Conservation (phyloP, 2,329 filamentous ascomycete species). For the Colletotrichum cordylinicola region DNA sequence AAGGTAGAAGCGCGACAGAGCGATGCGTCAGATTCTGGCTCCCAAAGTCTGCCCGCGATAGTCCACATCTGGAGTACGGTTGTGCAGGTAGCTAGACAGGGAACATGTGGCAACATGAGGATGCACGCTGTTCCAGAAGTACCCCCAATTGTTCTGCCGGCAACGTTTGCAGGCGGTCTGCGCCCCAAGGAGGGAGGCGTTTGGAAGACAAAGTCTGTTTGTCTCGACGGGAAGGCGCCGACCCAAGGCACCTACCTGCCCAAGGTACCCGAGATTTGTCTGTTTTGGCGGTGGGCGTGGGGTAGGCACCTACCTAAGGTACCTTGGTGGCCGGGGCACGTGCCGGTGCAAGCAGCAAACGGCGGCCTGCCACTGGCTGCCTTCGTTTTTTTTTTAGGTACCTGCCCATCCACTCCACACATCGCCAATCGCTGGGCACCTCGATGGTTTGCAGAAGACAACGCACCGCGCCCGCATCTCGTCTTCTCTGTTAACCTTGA, state of each 20-base stretch:
- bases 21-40: too few relatives aligned
- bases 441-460: background rate
- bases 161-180: background rate
- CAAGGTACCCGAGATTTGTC: background rate
- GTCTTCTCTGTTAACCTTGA: background rate
- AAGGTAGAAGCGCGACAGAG: background rate
- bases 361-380: background rate
- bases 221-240: background rate
- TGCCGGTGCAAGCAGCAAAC: background rate
- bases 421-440: background rate
- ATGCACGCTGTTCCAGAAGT: too few relatives aligned
- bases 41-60: background rate
- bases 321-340: background rate
- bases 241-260: background rate
- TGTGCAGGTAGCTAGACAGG: background rate
- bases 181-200: background rate
- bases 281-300: background rate
- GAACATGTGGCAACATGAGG: background rate
- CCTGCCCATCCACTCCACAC: background rate
- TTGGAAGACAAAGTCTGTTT: too few relatives aligned
- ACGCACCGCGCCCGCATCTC: background rate
- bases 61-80: too few relatives aligned
- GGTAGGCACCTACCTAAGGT: background rate
- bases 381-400: background rate
- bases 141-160: background rate